phyloP scores from a whole-genome alignment of 2,329 filamentous ascomycete genomes.

The Aspergillus sp. region DNA sequence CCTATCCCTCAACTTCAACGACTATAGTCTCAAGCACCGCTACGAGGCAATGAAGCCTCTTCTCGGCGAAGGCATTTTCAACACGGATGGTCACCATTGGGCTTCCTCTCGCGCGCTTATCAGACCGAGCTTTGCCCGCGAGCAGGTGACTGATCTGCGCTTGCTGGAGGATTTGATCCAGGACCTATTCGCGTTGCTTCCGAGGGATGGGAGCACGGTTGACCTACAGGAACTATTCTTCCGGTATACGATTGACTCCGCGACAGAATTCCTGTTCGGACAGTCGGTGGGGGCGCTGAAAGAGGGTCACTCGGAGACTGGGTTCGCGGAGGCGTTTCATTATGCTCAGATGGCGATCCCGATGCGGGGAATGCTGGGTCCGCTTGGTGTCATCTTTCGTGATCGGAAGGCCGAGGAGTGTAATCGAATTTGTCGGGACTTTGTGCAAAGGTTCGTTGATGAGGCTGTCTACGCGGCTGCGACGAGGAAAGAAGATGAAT shows the following conservation, averaged over 20 bases:
- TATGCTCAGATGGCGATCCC: background rate
- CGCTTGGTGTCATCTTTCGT: too few species aligned
- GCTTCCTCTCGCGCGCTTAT: constrained; percentile 16
- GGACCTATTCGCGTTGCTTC: background rate
- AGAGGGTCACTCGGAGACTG: too few species aligned
- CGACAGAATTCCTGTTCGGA: background rate
- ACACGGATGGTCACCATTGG: constrained; percentile 18
- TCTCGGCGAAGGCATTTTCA: constrained; percentile 21
- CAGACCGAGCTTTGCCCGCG: constrained; percentile 22
- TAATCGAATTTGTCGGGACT: too few species aligned
- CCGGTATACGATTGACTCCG: background rate
- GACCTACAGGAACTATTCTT: background rate
- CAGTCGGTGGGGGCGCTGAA: background rate
- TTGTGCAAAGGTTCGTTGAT: too few species aligned
- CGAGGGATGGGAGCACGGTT: background rate
- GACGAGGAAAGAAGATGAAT: too few species aligned
- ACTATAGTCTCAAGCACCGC: too few species aligned
- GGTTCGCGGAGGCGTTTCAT: background rate
- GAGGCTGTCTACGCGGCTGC: too few species aligned
- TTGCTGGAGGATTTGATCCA: background rate
- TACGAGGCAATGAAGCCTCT: too few species aligned
- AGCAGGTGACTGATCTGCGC: constrained; percentile 7
- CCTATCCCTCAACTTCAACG: too few species aligned
- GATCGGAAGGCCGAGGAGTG: too few species aligned
- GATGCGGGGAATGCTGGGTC: too few species aligned